Evolutionary conservation across 108 stramenopile species (phyloP), one percentile per base, ranked within the genome.

Genomic region (Mediolabrus comicus): DNA sequence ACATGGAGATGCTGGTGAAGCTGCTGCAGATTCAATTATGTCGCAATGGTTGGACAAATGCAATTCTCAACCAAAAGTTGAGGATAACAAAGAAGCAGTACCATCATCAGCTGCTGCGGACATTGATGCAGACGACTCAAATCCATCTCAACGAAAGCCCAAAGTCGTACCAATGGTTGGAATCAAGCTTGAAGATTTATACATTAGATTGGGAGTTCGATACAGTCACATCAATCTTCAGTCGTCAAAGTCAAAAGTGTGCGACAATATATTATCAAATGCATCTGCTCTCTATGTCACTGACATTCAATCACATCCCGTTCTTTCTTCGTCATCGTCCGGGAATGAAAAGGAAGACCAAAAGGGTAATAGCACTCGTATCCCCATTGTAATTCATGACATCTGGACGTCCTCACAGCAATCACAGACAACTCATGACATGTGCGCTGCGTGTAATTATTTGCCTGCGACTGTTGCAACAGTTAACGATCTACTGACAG

Each of bases 141-240:
- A 17, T 83, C 74, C 35, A 59, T 86, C 0, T 71, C 80, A 13
- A 67, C 84, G 25, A 4, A 32, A 31, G 53, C 73, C 34, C 13
- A 14, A 19, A 4, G 34, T 64, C 0, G 55, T 64, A 3, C 60
- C 67, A 41, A 94, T 94, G 93, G 51, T 70, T 39, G 32, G 72
- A 0, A 70, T 75, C 0, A 60, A 53, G 53, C 62, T 94, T 64
- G 79, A 82, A 56, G 75, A 87, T 24, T 24, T 94, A 9, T 65
- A 82, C 5, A 64, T 89, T 59, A 74, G 88, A 52, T 65, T 92
- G 41, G 88, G 88, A 16, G 53, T 83, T 25, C 84, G 93, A 24
- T 94, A 94, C 52, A 75, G 75, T 58, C 90, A 94, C 65, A 69
- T 67, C 19, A 68, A 67, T 67, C 84, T 49, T 22, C 22, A 49